These are phyloP conservation scores for Pseudoneurospora amorphoporcata DNA, from an alignment of 495 filamentous ascomycete genomes.

Conservation along the genomic window DNA sequence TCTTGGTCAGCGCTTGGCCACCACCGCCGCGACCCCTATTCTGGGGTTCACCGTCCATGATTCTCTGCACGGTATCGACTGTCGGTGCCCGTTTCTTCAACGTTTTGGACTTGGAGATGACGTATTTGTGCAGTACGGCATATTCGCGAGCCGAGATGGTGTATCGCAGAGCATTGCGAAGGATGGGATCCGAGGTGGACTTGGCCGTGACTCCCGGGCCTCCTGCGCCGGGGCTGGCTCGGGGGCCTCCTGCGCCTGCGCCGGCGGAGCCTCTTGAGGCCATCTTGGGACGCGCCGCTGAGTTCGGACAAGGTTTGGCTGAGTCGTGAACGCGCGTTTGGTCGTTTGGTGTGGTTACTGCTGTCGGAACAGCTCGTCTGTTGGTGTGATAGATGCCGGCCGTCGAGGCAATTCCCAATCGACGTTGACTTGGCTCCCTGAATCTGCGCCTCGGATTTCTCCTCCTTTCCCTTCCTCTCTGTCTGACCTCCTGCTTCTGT, in stretches of 20 bases:
- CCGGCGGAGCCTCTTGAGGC: slow-evolving; percentile 9
- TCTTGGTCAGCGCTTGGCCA: slow-evolving; percentile 1
- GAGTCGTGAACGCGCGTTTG: neutral
- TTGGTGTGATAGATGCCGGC: neutral
- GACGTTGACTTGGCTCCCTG: neutral
- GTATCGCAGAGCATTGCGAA: slow-evolving; percentile 72
- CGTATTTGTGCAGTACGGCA: slow-evolving; percentile 65
- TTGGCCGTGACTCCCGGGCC: slow-evolving; percentile 21
- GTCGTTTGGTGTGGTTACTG: neutral
- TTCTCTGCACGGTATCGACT: slow-evolving; percentile 35
- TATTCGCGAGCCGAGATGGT: slow-evolving; percentile 81
- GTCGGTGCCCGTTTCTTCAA: slow-evolving; percentile 52
- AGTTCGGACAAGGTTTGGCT: neutral
- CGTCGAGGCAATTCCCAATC: neutral
- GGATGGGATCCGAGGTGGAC: slow-evolving; percentile 45
- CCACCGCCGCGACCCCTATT: slow-evolving; percentile 1
- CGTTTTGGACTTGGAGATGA: slow-evolving; percentile 55
- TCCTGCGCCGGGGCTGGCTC: slow-evolving; percentile 7
- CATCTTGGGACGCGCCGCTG: slow-evolving; percentile 14
- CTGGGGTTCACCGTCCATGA: slow-evolving; percentile 29
- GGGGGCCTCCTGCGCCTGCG: slow-evolving; percentile 1
- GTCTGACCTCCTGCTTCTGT: neutral
- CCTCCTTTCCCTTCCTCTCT: neutral
- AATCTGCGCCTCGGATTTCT: neutral
- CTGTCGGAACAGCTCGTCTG: neutral